Conservation (phyloP, 345 rosid species). For the Reutealis trisperma region DNA sequence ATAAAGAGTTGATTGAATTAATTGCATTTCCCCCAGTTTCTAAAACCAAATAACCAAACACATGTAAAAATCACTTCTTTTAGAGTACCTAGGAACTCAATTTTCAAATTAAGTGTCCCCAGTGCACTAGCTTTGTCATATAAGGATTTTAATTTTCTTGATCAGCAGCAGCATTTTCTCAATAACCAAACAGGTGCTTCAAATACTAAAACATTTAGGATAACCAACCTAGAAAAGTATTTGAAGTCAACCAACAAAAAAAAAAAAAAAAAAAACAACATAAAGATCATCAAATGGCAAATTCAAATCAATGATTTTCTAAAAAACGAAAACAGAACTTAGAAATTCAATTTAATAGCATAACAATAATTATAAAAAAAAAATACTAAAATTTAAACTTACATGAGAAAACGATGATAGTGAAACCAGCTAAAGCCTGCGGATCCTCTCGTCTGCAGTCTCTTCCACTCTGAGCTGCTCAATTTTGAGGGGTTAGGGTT, state of each 20-base stretch:
- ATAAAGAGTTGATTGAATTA: background rate
- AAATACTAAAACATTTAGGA: background rate
- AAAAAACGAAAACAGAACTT: background rate
- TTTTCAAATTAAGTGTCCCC: background rate
- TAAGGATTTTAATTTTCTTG: background rate
- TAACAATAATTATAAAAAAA: background rate
- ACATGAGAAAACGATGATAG: conserved; percentile 19
- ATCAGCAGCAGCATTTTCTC: conserved; percentile 10
- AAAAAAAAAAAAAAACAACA: background rate
- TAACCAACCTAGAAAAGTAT: background rate
- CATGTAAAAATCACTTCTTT: no score
- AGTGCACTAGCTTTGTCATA: background rate
- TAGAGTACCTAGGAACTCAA: background rate
- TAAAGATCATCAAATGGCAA: background rate
- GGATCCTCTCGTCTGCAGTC: background rate
- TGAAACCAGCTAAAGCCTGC: conserved; percentile 2
- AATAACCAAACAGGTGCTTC: background rate
- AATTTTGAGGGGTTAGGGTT: background rate
- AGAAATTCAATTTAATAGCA: background rate
- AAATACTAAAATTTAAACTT: conserved; percentile 16
- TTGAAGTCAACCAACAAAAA: conserved; percentile 6
- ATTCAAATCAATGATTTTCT: background rate
- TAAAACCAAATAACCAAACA: background rate
- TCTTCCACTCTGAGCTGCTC: no score
- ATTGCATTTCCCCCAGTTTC: background rate